These are phyloP conservation scores for Colletotrichum incanum DNA, from an alignment of 2,329 filamentous ascomycete species.

Conservation along the genomic window DNA sequence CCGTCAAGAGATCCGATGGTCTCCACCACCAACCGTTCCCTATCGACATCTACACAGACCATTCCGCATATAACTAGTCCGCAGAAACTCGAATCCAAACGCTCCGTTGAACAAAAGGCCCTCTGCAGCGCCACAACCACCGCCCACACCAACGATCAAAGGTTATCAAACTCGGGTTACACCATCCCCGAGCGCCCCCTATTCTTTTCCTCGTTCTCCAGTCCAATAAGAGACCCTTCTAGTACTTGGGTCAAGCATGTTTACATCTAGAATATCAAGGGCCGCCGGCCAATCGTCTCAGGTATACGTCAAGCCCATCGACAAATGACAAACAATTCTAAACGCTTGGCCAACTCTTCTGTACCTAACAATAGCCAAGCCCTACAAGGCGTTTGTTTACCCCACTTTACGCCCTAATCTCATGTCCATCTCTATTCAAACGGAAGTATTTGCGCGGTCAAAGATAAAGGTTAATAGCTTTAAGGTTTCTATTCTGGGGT, in stretches of 20 bases:
- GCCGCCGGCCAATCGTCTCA: background rate
- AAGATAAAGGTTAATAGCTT: background rate
- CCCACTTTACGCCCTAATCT: background rate
- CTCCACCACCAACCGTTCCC: background rate
- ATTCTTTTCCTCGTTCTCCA: conserved; percentile 2
- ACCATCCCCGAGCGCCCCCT: conserved; percentile 3
- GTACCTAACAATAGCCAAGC: background rate
- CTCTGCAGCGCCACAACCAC: conserved; percentile 10
- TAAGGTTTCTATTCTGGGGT: background rate
- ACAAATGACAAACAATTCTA: background rate
- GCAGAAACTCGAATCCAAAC: background rate
- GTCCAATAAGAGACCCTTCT: conserved; percentile 8
- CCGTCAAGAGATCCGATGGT: conserved; percentile 3
- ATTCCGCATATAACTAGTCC: background rate
- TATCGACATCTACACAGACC: conserved; percentile 8
- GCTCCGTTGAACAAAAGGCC: background rate
- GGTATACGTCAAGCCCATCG: background rate
- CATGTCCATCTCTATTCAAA: background rate
- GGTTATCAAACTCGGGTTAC: background rate
- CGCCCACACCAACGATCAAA: conserved; percentile 7
- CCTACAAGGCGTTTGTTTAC: background rate
- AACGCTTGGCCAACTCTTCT: background rate
- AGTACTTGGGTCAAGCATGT: background rate
- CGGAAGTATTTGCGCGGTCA: background rate
- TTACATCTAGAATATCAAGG: background rate